These are phyloP conservation scores for Fremontodendron californicum DNA, from an alignment of 345 rosid genomes.

Conservation along the genomic window DNA sequence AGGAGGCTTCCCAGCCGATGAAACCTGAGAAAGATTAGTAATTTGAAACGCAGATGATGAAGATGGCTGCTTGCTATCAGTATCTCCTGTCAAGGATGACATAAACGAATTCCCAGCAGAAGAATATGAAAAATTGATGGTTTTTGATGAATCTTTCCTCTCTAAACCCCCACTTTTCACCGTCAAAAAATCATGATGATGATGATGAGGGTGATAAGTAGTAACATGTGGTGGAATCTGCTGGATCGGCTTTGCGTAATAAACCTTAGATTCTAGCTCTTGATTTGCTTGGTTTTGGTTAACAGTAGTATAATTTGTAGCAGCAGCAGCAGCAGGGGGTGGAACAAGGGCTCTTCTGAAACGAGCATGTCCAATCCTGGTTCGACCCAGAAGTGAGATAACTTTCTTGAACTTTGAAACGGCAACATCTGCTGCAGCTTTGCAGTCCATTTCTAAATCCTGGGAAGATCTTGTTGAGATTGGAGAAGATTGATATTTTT, in stretches of 20 bases:
- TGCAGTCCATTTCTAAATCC: conserved; percentile 53
- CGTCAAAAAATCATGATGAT: conserved; percentile 13
- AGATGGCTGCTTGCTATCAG: conserved; percentile 35
- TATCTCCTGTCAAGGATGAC: conserved; percentile 52
- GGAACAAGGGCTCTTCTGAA: conserved; percentile 62
- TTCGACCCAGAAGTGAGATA: conserved; percentile 73
- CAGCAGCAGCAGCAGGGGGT: too few species aligned
- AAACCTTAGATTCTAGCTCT: conserved; percentile 32
- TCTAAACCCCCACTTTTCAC: conserved; percentile 29
- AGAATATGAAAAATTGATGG: conserved; percentile 62
- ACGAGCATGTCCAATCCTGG: conserved; percentile 88
- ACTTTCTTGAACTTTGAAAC: conserved; percentile 78
- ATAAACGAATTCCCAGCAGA: conserved; percentile 47
- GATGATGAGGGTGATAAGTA: conserved; percentile 1
- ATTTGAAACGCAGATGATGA: conserved; percentile 56
- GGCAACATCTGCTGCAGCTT: conserved; percentile 57
- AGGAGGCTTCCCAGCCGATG: conserved; percentile 61
- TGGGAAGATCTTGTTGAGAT: conserved; percentile 21
- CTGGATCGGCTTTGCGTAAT: conserved; percentile 70
- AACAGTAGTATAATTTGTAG: too few species aligned
- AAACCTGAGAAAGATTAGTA: conserved; percentile 45
- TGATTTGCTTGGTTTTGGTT: conserved; percentile 20
- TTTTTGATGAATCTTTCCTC: conserved; percentile 48
- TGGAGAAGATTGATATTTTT: conserved; percentile 26
- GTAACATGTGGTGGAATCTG: conserved; percentile 40